Evolutionary conservation across 2,329 filamentous ascomycete genomes (phyloP).

Genomic region (Talaromyces pinophilus): DNA sequence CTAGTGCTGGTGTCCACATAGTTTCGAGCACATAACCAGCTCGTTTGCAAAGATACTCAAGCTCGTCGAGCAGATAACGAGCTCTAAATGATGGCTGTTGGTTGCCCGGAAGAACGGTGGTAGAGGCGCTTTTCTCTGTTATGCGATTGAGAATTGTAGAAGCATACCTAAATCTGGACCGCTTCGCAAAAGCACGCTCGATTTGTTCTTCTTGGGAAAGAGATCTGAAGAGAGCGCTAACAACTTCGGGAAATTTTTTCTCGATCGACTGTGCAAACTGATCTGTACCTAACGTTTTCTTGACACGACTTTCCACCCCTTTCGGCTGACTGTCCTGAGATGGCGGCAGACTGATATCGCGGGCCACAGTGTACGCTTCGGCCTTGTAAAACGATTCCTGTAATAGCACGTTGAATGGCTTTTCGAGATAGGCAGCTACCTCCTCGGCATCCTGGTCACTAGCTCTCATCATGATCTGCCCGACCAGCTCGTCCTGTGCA

Average conservation of each 20-base stretch:
- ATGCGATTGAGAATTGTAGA: constrained; percentile 69
- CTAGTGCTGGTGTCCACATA: constrained; percentile 75
- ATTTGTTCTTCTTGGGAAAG: constrained; percentile 76
- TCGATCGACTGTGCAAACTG: constrained; percentile 64
- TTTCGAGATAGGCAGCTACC: constrained; percentile 60
- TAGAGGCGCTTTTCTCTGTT: constrained; percentile 66
- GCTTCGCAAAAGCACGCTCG: constrained; percentile 66
- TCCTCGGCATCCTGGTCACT: constrained; percentile 64
- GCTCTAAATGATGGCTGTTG: constrained; percentile 86
- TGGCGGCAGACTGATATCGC: constrained; percentile 62
- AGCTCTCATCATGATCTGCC: constrained; percentile 78
- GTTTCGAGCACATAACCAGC: constrained; percentile 64
- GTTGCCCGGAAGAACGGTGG: constrained; percentile 66
- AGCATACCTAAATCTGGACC: constrained; percentile 61
- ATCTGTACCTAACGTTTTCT: constrained; percentile 68
- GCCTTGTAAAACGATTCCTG: constrained; percentile 71
- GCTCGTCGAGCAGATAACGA: constrained; percentile 71
- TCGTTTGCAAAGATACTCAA: constrained; percentile 74
- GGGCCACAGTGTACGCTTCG: constrained; percentile 80
- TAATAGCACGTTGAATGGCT: constrained; percentile 60
- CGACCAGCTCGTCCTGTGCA: constrained; percentile 74
- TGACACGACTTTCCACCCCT: constrained; percentile 65
- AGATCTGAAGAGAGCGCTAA: constrained; percentile 73
- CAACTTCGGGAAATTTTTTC: constrained; percentile 71
- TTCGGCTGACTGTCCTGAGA: constrained; percentile 49